A percentile compares a stretch with the other conserved stretches of the same genome.
phyloP scores from a whole-genome alignment of 2,329 filamentous ascomycete species.

The Colletotrichum siamense region DNA sequence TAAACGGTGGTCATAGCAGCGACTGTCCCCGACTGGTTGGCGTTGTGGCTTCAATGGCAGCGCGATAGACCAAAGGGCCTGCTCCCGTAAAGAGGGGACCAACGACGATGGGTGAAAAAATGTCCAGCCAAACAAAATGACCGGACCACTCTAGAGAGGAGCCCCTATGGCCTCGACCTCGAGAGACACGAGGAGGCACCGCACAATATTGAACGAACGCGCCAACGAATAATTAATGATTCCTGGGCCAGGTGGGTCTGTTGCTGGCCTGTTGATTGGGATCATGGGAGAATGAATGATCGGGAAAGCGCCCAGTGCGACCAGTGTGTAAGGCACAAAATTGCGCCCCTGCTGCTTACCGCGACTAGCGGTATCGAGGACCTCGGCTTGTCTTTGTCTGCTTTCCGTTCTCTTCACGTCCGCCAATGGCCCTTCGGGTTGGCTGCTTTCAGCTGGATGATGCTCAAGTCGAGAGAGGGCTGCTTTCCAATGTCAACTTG shows the following conservation, averaged over 20 bases:
- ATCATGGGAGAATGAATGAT: slow-evolving; percentile 22
- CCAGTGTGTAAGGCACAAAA: neutral
- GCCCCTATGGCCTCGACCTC: neutral
- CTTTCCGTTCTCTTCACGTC: neutral
- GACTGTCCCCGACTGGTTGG: neutral
- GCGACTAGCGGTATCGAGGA: slow-evolving; percentile 11
- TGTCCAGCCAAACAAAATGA: neutral
- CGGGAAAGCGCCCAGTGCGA: slow-evolving; percentile 30
- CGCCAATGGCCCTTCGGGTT: neutral
- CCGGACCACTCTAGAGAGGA: neutral
- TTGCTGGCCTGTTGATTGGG: neutral
- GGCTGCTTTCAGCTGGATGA: slow-evolving; percentile 4
- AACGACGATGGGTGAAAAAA: neutral
- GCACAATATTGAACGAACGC: slow-evolving; percentile 6
- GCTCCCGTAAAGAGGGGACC: neutral
- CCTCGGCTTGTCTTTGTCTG: slow-evolving; percentile 13
- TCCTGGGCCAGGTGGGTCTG: slow-evolving; percentile 8
- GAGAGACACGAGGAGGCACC: neutral
- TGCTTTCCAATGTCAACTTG: neutral
- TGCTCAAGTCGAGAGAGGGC: neutral
- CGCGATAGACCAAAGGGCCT: neutral
- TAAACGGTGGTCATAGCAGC: slow-evolving; percentile 3
- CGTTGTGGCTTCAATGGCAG: neutral
- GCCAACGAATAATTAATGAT: slow-evolving; percentile 16
- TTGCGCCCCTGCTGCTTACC: slow-evolving; percentile 3